Conservation (phyloP, 2,329 filamentous ascomycete genomes). For the Fragosphaeria purpurea region DNA sequence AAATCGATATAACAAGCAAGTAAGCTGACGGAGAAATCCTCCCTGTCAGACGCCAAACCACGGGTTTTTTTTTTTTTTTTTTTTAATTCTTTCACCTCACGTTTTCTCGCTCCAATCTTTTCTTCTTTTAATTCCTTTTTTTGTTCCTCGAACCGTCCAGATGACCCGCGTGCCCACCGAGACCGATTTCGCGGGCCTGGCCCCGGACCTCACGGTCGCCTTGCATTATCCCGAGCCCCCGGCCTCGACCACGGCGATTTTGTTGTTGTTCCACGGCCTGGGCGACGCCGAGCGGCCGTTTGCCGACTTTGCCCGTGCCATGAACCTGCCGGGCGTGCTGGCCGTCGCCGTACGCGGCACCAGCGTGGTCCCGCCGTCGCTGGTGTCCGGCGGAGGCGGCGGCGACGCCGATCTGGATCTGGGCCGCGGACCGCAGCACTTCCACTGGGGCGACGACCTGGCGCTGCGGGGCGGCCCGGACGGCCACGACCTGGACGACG, state of each 20-base stretch:
- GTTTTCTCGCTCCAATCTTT: neutral
- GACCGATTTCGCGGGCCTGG: constrained; percentile 38
- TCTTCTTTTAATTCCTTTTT: neutral
- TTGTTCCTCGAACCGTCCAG: neutral
- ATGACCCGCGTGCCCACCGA: constrained; percentile 35
- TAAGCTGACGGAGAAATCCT: too few species aligned
- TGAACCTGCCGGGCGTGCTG: constrained; percentile 67
- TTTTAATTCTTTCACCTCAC: too few species aligned
- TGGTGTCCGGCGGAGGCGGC: constrained; percentile 42
- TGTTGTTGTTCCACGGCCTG: constrained; percentile 75
- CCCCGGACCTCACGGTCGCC: constrained; percentile 30
- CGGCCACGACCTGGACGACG: constrained; percentile 46
- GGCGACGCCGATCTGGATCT: constrained; percentile 11
- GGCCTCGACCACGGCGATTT: constrained; percentile 60
- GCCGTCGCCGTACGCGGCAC: constrained; percentile 66
- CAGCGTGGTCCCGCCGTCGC: constrained; percentile 53
- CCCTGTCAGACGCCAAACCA: too few species aligned
- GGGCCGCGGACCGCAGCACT: constrained; percentile 24
- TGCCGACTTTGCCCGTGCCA: constrained; percentile 53
- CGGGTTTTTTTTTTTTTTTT: neutral
- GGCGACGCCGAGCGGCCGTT: constrained; percentile 67
- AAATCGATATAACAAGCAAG: too few species aligned
- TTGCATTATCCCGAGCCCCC: constrained; percentile 41
- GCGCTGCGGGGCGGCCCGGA: constrained; percentile 23
- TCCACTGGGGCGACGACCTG: constrained; percentile 61